These are phyloP conservation scores for Penicillium atrosanguineum DNA, from an alignment of 495 filamentous ascomycete species.

Conservation along the genomic window DNA sequence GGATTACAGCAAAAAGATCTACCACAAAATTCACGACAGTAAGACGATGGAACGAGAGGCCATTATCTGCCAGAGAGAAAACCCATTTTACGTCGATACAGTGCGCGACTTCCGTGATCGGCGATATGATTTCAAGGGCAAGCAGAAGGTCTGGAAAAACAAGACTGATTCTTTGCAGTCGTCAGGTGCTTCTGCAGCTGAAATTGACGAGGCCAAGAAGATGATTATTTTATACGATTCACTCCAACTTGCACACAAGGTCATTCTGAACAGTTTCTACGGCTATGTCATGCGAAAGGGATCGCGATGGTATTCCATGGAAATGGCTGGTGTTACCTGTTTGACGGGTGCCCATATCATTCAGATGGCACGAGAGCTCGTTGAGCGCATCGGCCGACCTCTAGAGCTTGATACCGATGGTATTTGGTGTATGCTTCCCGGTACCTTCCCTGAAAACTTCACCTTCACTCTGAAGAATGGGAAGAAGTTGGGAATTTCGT, in stretches of 20 bases:
- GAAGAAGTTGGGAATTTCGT: constrained; percentile 92
- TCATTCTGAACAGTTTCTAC: constrained; percentile 99
- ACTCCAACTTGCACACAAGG: constrained; percentile 94
- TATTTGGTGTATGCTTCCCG: constrained; percentile 99
- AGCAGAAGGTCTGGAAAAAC: constrained; percentile 97
- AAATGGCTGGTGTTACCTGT: constrained; percentile 99
- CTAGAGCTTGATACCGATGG: constrained; percentile 98
- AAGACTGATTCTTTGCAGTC: constrained; percentile 85
- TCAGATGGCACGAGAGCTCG: constrained; percentile 90
- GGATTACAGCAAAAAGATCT: constrained; percentile 97
- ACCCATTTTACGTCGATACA: constrained; percentile 97
- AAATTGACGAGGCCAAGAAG: constrained; percentile 95
- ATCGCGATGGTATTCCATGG: constrained; percentile 98
- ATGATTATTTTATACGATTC: constrained; percentile 98
- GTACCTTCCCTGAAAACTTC: constrained; percentile 96
- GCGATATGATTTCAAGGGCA: constrained; percentile 95
- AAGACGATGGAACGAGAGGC: constrained; percentile 92
- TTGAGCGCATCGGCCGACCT: constrained; percentile 89
- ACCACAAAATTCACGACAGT: constrained; percentile 97
- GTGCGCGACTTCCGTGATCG: constrained; percentile 94
- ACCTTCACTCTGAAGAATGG: constrained; percentile 90
- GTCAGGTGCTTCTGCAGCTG: constrained; percentile 68
- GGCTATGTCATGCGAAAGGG: constrained; percentile 99
- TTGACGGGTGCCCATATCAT: constrained; percentile 96
- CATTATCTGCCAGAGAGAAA: constrained; percentile 97